phyloP scores from a whole-genome alignment of 129 eudicot species.

The Gnaphalium uliginosum region DNA sequence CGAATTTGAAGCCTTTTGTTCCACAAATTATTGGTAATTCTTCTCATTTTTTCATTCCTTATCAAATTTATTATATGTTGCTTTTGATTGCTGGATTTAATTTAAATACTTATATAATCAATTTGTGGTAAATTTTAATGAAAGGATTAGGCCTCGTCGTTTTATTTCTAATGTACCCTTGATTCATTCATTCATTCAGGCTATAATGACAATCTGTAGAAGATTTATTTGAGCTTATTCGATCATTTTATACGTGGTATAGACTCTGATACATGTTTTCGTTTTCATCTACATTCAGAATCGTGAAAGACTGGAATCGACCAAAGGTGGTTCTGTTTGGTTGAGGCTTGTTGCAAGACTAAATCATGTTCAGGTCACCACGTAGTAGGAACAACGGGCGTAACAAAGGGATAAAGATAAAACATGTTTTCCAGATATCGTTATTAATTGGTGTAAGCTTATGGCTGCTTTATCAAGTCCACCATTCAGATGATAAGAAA shows the following conservation, averaged over 20 bases:
- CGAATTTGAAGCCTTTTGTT: background rate
- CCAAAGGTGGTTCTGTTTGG: background rate
- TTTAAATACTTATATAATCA: background rate
- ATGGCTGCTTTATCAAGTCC: slow-evolving; percentile 81
- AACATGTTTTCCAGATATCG: slow-evolving; percentile 60
- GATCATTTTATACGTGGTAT: background rate
- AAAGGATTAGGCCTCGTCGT: background rate
- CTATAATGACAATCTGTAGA: slow-evolving; percentile 1
- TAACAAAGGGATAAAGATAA: slow-evolving; percentile 66
- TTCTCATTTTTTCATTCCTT: background rate
- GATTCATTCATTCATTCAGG: background rate
- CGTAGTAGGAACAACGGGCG: slow-evolving; percentile 60
- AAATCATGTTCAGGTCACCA: slow-evolving; percentile 73
- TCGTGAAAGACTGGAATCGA: slow-evolving; percentile 9
- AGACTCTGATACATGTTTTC: background rate
- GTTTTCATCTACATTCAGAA: background rate
- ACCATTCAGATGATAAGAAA: slow-evolving; percentile 56
- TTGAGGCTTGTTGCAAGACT: background rate
- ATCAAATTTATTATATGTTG: background rate
- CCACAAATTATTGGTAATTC: slow-evolving; percentile 20
- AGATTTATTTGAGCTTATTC: slow-evolving; percentile 1
- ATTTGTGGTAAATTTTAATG: slow-evolving; percentile 11
- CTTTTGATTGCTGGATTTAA: slow-evolving; percentile 2
- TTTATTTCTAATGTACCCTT: too few species aligned
- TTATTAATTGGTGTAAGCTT: slow-evolving; percentile 58